Base-by-base conservation (phyloP, 495 filamentous ascomycete genomes). In the Cudoniella acicularis region DNA sequence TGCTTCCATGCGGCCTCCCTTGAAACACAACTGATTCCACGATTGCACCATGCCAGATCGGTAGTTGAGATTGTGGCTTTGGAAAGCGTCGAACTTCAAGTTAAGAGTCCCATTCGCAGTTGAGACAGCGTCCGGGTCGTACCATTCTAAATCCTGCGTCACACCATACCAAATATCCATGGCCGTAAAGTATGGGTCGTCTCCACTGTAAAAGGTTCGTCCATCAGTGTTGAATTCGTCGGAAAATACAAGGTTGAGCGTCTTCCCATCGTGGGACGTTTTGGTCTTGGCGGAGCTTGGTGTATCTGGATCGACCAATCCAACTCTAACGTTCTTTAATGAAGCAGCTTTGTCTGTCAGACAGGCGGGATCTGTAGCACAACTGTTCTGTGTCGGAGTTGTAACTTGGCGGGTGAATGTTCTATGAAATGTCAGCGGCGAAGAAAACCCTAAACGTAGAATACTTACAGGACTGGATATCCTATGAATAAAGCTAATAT, bases 81-180 rank as follows among this genome's bases (percentile, higher is more conserved):
- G 68, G 68, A 86, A 90, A 3, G 79, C 71, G 65, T 87, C 86
- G 58, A 91, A 87, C 57, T 78, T 77, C 49, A 92, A 72, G 63
- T 86, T 82, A 21, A 92, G 75, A 10, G 79, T 79, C 21, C 88
- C 88, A 62, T 87, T 81, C 41, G 73, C 77, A 9, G 88, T 91
- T 3, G 83, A 84, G 10, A 85, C 75, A 6, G 88, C 87, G 70
- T 92, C 88, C 1, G 88, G 88, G 66, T 91, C 88, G 62, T 92
- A 91, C 88, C 88, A 91, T 81, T 91, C 87, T 41, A 90, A 69
- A 76, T 92, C 88, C 64, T 83, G 75, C 2, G 88, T 91, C 49
- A 87, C 87, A 61, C 88, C 87, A 69, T 91, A 92, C 87, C 89
- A 90, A n/a, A 90, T 64, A 67, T 92, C 83, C 45, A 89, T 80